phyloP scores from a whole-genome alignment of 148 eudicot species.

The Persicaria maculosa region DNA sequence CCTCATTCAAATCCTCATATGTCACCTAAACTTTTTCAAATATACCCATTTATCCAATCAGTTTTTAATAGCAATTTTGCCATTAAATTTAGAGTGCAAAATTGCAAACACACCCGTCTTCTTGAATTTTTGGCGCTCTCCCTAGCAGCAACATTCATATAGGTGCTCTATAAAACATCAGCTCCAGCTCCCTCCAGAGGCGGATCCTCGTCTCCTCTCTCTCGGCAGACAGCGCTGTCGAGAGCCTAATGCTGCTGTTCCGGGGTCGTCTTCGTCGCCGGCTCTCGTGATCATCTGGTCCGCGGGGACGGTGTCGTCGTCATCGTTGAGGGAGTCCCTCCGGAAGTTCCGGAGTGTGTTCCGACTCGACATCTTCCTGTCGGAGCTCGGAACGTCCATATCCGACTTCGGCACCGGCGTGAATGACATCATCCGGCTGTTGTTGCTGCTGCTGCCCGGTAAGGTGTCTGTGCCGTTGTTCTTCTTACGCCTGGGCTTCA shows the following conservation, averaged over 20 bases:
- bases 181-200: constrained; percentile 18
- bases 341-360: constrained; percentile 21
- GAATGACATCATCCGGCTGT: background rate
- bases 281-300: constrained; percentile 18
- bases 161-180: too few species aligned
- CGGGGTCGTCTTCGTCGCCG: constrained; percentile 17
- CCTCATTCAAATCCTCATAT: too few species aligned
- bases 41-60: too few species aligned
- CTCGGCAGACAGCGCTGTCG: constrained; percentile 37
- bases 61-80: too few species aligned
- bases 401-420: constrained; percentile 11
- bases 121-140: too few species aligned
- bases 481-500: constrained; percentile 20
- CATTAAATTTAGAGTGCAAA: too few species aligned
- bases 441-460: background rate
- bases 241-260: constrained; percentile 33
- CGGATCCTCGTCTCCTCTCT: constrained; percentile 37
- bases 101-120: too few species aligned
- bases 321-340: constrained; percentile 8
- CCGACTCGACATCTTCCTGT: constrained; percentile 11
- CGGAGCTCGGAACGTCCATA: background rate
- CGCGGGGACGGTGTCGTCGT: constrained; percentile 21
- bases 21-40: too few species aligned
- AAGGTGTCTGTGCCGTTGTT: background rate
- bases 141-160: too few species aligned